Evolutionary conservation across 805 yeast species (phyloP).

Genomic region (Wickerhamiella australiensis): DNA sequence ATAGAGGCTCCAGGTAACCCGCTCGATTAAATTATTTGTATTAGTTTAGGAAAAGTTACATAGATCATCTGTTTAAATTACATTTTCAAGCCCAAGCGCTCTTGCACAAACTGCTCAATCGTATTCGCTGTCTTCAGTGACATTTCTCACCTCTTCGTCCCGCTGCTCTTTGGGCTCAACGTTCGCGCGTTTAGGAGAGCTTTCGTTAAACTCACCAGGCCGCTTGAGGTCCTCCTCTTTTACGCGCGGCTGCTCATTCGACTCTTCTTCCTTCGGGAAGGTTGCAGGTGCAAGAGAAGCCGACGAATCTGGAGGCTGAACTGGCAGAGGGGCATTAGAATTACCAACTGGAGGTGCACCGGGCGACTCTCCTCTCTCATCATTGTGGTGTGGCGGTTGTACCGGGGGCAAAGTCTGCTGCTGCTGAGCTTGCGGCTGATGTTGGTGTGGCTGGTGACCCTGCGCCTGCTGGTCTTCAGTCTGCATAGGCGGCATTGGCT

Average conservation of each 20-base stretch:
- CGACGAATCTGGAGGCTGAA: background rate
- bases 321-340: constrained; percentile 1
- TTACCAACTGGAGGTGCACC: background rate
- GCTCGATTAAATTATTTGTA: background rate
- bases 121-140: constrained; percentile 23
- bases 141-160: constrained; percentile 20
- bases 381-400: background rate
- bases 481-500: background rate
- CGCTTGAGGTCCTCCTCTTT: constrained; percentile 16
- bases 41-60: background rate
- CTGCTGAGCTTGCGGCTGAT: constrained; percentile 16
- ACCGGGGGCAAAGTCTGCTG: constrained; percentile 1
- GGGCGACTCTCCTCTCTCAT: background rate
- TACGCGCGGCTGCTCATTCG: background rate
- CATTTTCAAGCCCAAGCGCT: background rate
- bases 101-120: constrained; percentile 14
- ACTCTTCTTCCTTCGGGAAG: background rate
- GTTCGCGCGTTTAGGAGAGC: constrained; percentile 18
- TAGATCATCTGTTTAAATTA: background rate
- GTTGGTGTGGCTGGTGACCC: background rate
- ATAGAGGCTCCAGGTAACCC: too few relatives aligned
- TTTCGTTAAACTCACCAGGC: constrained; percentile 11
- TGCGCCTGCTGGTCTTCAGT: background rate
- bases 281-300: background rate
- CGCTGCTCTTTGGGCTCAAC: constrained; percentile 6